phyloP scores from a whole-genome alignment of 2,329 filamentous ascomycete species.

The Cladosporium velox region DNA sequence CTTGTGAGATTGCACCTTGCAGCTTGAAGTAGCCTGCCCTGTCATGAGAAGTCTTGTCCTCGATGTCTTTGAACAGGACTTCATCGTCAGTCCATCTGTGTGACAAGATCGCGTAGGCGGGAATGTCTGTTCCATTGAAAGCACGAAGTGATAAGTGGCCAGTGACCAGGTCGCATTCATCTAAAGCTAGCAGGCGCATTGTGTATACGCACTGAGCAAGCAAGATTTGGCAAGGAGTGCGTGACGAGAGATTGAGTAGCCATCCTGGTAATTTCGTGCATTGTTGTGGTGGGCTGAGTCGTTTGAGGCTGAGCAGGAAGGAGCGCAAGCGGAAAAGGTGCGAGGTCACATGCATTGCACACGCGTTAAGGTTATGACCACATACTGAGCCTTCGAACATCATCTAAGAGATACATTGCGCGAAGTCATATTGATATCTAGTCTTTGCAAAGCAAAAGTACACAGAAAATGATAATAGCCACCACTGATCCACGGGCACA shows the following conservation, averaged over 20 bases:
- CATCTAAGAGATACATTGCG: neutral
- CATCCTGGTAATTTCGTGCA: neutral
- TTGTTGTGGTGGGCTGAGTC: neutral
- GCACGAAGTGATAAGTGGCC: neutral
- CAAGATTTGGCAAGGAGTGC: neutral
- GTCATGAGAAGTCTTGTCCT: neutral
- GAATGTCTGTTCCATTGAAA: neutral
- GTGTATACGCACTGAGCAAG: neutral
- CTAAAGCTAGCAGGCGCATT: neutral
- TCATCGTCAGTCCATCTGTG: conserved; percentile 13
- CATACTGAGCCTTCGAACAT: neutral
- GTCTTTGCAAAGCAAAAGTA: too few species aligned
- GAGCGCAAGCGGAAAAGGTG: neutral
- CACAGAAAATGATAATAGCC: neutral
- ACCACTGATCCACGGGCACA: neutral
- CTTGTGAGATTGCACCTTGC: conserved; percentile 17
- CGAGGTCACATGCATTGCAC: too few species aligned
- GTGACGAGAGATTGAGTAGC: neutral
- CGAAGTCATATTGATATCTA: neutral
- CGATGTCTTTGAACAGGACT: conserved; percentile 3
- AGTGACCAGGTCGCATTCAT: neutral
- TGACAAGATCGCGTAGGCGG: conserved; percentile 12
- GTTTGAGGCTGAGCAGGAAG: neutral
- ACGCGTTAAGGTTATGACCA: too few species aligned
- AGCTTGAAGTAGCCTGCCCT: neutral